Conservation (phyloP, 192 early-diverging fungal species). For the Rhizoclosmatium globosum region DNA sequence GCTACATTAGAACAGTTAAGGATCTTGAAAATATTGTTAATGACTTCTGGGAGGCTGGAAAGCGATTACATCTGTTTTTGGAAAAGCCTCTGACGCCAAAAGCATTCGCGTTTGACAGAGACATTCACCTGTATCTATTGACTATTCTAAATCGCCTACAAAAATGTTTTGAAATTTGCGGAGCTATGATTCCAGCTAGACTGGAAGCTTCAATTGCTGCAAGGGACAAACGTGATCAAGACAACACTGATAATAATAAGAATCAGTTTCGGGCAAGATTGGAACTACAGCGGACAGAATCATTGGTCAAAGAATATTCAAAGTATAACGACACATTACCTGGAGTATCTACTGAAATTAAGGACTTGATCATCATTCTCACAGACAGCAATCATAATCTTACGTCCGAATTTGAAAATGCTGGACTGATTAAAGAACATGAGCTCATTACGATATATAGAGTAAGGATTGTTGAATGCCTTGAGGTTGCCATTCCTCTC, state of each 20-base stretch:
- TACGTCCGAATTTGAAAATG: neutral
- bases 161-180: neutral
- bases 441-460: neutral
- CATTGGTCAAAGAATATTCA: neutral
- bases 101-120: neutral
- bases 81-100: neutral
- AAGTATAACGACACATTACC: neutral
- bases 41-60: neutral
- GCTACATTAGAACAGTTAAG: neutral
- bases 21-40: neutral
- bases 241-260: neutral
- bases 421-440: neutral
- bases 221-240: neutral
- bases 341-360: neutral
- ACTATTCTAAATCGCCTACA: neutral
- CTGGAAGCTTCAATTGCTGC: neutral
- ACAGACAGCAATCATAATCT: neutral
- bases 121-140: neutral
- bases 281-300: neutral
- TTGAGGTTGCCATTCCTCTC: neutral
- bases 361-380: neutral
- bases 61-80: neutral
- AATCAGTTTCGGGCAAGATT: neutral
- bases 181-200: neutral
- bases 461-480: neutral